Evolutionary conservation across 352 stramenopile species (phyloP).

Genomic region (Pythium chondricola): DNA sequence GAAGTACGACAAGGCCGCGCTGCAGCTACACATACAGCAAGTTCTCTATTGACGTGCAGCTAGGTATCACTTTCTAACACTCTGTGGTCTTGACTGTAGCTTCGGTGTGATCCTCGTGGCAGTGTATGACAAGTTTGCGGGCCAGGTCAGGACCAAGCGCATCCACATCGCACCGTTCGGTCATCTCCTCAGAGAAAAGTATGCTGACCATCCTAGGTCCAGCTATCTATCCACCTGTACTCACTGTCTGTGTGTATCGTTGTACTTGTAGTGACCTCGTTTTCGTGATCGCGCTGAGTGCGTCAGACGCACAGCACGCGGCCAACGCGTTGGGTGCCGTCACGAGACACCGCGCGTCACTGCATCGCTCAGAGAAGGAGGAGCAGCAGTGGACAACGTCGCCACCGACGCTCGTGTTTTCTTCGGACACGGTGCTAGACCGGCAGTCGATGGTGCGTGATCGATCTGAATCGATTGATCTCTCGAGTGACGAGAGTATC

Average conservation of each 20-base stretch:
- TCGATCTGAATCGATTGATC: constrained; percentile 21
- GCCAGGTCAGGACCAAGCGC: constrained; percentile 15
- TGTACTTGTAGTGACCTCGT: constrained; percentile 29
- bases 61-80: not conserved
- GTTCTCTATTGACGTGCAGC: not conserved
- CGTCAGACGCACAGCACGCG: constrained; percentile 33
- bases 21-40: constrained; percentile 38
- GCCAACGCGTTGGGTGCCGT: constrained; percentile 21
- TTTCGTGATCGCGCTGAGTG: constrained; percentile 43
- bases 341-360: constrained; percentile 1
- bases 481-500: constrained; percentile 14
- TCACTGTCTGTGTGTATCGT: constrained; percentile 3
- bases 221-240: not conserved
- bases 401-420: constrained; percentile 39
- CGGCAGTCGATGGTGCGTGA: constrained; percentile 34
- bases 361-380: constrained; percentile 2
- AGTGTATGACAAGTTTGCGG: constrained; percentile 33
- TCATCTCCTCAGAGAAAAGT: constrained; percentile 35
- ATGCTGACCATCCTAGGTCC: not conserved
- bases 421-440: constrained; percentile 37
- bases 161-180: constrained; percentile 34
- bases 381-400: constrained; percentile 1
- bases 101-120: constrained; percentile 40
- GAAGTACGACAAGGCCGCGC: constrained; percentile 26
- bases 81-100: constrained; percentile 13